Percentiles rank a stretch among this genome's conserved stretches.
These are phyloP conservation scores for Entomortierella lignicola DNA, from an alignment of 192 early-diverging fungal genomes.

Conservation along the genomic window DNA sequence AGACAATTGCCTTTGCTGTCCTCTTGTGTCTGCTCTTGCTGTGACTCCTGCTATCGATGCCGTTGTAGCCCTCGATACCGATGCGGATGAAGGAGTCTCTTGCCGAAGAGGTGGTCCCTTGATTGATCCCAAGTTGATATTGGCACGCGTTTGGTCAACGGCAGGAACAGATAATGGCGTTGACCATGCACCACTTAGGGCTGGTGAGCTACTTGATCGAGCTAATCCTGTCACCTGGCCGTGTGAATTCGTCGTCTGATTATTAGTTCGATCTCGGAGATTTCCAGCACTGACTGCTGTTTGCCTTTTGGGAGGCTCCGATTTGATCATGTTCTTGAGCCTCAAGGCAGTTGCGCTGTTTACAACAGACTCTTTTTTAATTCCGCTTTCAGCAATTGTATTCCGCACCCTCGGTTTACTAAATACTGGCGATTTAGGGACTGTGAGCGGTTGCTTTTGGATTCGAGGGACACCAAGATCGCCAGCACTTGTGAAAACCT, in stretches of 20 bases:
- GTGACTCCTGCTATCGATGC: not conserved
- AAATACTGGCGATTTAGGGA: constrained; percentile 35
- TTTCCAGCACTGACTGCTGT: not conserved
- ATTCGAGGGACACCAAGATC: constrained; percentile 39
- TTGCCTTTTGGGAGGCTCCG: not conserved
- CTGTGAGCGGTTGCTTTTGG: constrained; percentile 26
- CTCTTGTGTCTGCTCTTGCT: not conserved
- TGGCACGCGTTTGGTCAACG: constrained; percentile 6
- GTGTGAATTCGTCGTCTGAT: not conserved
- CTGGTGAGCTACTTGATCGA: not conserved
- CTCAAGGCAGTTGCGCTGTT: constrained; percentile 7
- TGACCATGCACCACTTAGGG: not conserved
- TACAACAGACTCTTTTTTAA: not conserved
- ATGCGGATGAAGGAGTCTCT: not conserved
- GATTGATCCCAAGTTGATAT: constrained; percentile 7
- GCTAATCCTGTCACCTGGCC: not conserved
- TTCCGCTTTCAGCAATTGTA: not conserved
- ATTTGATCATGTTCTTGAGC: constrained; percentile 9
- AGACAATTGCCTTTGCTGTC: constrained; percentile 5
- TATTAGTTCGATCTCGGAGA: not conserved
- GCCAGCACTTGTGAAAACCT: constrained; percentile 43
- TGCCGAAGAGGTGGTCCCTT: not conserved
- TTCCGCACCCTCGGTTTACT: constrained; percentile 13
- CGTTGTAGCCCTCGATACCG: not conserved
- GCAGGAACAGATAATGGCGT: constrained; percentile 3